Evolutionary conservation across 306 rosid species (phyloP).

Genomic region (Canavalia ensiformis): DNA sequence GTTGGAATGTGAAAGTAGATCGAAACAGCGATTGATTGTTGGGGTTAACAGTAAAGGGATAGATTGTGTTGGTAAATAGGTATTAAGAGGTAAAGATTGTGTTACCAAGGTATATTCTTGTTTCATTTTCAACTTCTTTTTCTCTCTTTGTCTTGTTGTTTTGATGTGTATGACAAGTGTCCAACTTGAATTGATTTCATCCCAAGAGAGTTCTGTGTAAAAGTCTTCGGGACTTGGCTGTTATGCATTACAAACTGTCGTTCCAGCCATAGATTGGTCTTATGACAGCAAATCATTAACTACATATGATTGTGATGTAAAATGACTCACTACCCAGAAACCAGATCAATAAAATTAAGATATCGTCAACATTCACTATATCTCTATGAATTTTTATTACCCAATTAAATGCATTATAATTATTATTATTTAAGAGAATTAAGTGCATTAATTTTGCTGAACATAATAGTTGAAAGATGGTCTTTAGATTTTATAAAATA

Average conservation of each 20-base stretch:
- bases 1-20: constrained; percentile 32
- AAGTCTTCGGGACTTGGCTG: constrained; percentile 48
- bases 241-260: constrained; percentile 48
- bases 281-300: constrained; percentile 49
- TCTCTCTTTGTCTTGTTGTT: neutral
- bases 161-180: constrained; percentile 30
- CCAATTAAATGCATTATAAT: too few relatives aligned
- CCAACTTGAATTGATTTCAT: constrained; percentile 35
- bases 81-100: constrained; percentile 20
- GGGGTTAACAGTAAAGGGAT: constrained; percentile 7
- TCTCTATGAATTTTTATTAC: too few relatives aligned
- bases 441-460: neutral
- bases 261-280: constrained; percentile 41
- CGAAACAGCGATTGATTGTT: constrained; percentile 37
- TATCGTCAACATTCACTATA: neutral
- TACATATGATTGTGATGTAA: constrained; percentile 29
- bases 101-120: neutral
- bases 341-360: neutral
- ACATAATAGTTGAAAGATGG: neutral
- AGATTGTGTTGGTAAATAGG: constrained; percentile 4
- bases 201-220: constrained; percentile 42
- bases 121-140: constrained; percentile 4
- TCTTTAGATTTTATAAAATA: neutral
- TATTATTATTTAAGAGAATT: too few relatives aligned
- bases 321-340: neutral